Evolutionary conservation across 2,329 filamentous ascomycete species (phyloP).

Genomic region (Daldinia sp.): DNA sequence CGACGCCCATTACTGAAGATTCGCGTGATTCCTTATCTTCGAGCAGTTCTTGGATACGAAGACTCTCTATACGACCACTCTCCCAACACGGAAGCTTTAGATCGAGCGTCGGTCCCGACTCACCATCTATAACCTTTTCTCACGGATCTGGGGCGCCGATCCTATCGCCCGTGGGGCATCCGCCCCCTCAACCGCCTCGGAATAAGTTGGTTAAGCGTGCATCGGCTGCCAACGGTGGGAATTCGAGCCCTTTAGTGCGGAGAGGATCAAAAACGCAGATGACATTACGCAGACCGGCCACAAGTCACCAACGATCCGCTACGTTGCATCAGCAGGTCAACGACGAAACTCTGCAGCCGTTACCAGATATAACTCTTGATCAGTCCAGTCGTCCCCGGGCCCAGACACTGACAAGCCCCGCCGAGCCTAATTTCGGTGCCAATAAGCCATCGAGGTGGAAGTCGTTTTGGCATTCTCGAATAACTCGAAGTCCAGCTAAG

Average conservation of each 20-base stretch:
- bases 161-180: conserved; percentile 53
- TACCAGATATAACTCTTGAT: conserved; percentile 46
- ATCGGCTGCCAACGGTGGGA: conserved; percentile 61
- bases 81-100: conserved; percentile 71
- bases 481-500: conserved; percentile 39
- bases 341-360: conserved; percentile 37
- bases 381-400: conserved; percentile 47
- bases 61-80: conserved; percentile 70
- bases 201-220: conserved; percentile 83
- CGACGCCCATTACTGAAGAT: conserved; percentile 51
- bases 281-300: conserved; percentile 75
- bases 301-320: conserved; percentile 79
- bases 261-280: conserved; percentile 67
- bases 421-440: conserved; percentile 20
- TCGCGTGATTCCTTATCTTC: conserved; percentile 67
- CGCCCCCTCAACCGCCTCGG: conserved; percentile 60
- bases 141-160: conserved; percentile 74
- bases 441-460: conserved; percentile 53
- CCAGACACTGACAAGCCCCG: conserved; percentile 39
- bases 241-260: conserved; percentile 53
- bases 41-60: conserved; percentile 75
- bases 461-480: conserved; percentile 64
- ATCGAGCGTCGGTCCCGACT: conserved; percentile 71
- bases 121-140: conserved; percentile 69
- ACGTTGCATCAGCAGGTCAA: conserved; percentile 65